Evolutionary conservation across 768 basidiomycete species (phyloP).

Genomic region (Boletus bicolor): DNA sequence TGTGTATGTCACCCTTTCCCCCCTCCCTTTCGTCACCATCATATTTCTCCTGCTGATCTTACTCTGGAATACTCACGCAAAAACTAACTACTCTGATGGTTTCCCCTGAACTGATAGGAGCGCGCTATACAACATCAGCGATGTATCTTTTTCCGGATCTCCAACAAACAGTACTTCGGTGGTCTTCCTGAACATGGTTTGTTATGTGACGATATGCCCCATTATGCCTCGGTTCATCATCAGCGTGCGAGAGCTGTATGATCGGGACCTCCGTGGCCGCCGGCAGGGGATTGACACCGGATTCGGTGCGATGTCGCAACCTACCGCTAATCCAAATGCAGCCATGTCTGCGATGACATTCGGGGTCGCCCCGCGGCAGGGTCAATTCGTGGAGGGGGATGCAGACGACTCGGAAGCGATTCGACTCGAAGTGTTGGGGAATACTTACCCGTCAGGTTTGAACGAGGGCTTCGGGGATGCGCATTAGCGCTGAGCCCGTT

Average conservation of each 20-base stretch:
- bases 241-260: not conserved
- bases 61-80: not conserved
- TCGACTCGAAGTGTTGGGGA: not conserved
- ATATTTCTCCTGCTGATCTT: not conserved
- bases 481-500: no score
- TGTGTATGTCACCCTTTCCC: not conserved
- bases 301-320: no score
- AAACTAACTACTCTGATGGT: not conserved
- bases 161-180: not conserved
- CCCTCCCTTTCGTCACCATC: not conserved
- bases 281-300: no score
- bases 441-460: not conserved
- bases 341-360: not conserved
- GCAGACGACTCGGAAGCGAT: not conserved
- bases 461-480: not conserved
- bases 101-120: not conserved
- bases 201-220: not conserved
- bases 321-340: not conserved
- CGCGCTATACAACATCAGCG: not conserved
- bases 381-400: not conserved
- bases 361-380: not conserved
- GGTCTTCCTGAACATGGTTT: not conserved
- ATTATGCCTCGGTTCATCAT: not conserved
- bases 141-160: not conserved
- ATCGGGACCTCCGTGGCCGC: no score